phyloP scores from a whole-genome alignment of 2,329 filamentous ascomycete species.

The Paracoccidioides brasiliensis region DNA sequence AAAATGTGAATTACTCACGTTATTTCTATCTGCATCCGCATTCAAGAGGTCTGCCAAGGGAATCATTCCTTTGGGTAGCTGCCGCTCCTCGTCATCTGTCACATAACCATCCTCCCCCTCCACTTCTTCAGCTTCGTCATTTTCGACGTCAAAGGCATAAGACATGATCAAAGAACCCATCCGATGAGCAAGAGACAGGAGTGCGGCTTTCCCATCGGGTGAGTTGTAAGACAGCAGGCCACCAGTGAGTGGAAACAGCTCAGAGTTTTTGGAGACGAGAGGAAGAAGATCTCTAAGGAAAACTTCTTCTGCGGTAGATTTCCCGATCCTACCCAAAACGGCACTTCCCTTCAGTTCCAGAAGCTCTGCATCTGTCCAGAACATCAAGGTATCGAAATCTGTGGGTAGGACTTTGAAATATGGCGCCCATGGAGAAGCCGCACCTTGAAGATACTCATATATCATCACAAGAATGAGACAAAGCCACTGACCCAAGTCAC shows the following conservation, averaged over 20 bases:
- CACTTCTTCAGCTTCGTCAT: conserved; percentile 44
- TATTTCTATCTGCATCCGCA: conserved; percentile 70
- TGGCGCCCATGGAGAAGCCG: conserved; percentile 56
- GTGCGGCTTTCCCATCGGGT: conserved; percentile 30
- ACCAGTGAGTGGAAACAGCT: conserved; percentile 28
- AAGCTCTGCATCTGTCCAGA: conserved; percentile 63
- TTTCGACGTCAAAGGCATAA: conserved; percentile 74
- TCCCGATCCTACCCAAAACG: conserved; percentile 64
- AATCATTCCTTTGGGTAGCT: conserved; percentile 66
- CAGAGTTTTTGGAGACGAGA: conserved; percentile 31
- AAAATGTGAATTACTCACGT: conserved; percentile 38
- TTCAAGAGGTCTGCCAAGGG: conserved; percentile 84
- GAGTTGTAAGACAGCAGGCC: conserved; percentile 30
- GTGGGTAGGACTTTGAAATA: conserved; percentile 65
- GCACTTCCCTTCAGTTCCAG: conserved; percentile 62
- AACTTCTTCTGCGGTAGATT: conserved; percentile 53
- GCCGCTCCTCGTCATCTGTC: conserved; percentile 51
- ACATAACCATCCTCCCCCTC: conserved; percentile 38
- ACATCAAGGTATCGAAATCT: conserved; percentile 77
- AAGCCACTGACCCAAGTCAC: conserved; percentile 37
- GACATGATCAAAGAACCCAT: conserved; percentile 89
- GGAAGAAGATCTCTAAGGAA: conserved; percentile 48
- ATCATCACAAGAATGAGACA: conserved; percentile 66
- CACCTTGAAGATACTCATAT: conserved; percentile 53
- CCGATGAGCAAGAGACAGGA: conserved; percentile 52